A percentile compares a stretch with the other conserved stretches of the same genome.
Conservation (phyloP, 1,139 yeast species). For the Yamadazyma oceani region DNA sequence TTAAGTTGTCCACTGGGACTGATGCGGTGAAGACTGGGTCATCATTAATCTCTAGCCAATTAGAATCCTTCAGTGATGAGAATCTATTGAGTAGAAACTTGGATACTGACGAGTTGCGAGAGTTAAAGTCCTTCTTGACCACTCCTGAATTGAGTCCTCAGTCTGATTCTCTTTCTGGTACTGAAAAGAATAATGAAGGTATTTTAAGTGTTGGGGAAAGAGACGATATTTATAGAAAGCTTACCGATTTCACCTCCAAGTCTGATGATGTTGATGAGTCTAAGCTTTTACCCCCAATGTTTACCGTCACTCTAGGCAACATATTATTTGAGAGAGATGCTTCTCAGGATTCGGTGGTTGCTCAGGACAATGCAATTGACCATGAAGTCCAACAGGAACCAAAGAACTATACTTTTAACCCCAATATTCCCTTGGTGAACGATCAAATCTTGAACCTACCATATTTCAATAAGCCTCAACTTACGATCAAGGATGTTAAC, state of each 20-base stretch:
- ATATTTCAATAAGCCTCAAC: constrained; percentile 21
- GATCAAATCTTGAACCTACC: constrained; percentile 41
- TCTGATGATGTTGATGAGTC: constrained; percentile 5
- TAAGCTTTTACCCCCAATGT: constrained; percentile 25
- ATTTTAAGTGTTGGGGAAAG: constrained; percentile 12
- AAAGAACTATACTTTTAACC: constrained; percentile 32
- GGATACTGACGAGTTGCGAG: constrained; percentile 9
- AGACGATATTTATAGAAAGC: constrained; percentile 16
- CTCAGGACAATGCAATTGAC: too few relatives aligned
- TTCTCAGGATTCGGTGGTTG: constrained; percentile 9
- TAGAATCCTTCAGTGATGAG: constrained; percentile 7
- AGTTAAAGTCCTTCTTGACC: constrained; percentile 10
- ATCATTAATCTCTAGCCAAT: constrained; percentile 6
- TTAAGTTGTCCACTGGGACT: constrained; percentile 13
- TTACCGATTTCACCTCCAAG: constrained; percentile 6
- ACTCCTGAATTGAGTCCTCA: constrained; percentile 5
- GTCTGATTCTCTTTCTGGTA: neutral
- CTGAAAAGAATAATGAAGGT: neutral
- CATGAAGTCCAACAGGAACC: neutral
- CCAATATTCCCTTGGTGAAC: constrained; percentile 42
- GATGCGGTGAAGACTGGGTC: too few relatives aligned
- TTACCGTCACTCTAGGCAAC: constrained; percentile 40
- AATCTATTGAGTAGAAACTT: constrained; percentile 3
- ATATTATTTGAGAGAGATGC: constrained; percentile 28
- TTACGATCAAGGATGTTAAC: constrained; percentile 22